These are phyloP conservation scores for Trichothecium sympodiale DNA, from an alignment of 2,329 filamentous ascomycete species.

Conservation along the genomic window DNA sequence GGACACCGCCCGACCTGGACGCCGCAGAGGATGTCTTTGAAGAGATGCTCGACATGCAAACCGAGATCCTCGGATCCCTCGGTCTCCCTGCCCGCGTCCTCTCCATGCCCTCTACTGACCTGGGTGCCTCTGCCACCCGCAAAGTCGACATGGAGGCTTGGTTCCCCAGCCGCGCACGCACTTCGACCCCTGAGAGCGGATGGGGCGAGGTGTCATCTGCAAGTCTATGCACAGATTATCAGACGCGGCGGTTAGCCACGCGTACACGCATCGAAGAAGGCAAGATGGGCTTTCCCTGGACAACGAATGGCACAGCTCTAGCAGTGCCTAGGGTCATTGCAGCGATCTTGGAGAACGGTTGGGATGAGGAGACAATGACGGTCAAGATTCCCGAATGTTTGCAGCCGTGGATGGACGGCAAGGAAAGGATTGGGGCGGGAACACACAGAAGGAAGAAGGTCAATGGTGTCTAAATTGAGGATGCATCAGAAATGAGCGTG, in stretches of 20 bases:
- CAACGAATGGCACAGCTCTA: constrained; percentile 86
- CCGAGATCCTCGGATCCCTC: constrained; percentile 66
- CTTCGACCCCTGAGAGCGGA: constrained; percentile 34
- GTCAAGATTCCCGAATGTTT: constrained; percentile 72
- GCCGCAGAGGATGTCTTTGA: constrained; percentile 54
- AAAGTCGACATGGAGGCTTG: constrained; percentile 92
- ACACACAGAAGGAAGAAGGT: constrained; percentile 14
- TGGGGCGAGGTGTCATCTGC: constrained; percentile 93
- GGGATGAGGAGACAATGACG: constrained; percentile 56
- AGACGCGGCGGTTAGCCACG: constrained; percentile 72
- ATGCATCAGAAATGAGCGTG: no score
- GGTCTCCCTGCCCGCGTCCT: constrained; percentile 78
- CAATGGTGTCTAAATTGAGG: constrained; percentile 16
- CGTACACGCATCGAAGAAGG: constrained; percentile 46
- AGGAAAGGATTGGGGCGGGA: constrained; percentile 47
- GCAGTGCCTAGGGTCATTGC: constrained; percentile 85
- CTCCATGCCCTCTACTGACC: constrained; percentile 82
- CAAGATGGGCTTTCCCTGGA: constrained; percentile 68
- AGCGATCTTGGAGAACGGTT: constrained; percentile 82
- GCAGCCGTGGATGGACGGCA: constrained; percentile 73
- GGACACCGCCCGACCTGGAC: constrained; percentile 53
- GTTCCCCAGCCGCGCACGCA: constrained; percentile 64
- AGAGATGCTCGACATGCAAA: constrained; percentile 81
- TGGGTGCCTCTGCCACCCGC: constrained; percentile 76
- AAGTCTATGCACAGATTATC: constrained; percentile 91